Conservation (phyloP, 1,284 basidiomycete genomes). For the Puccinia polysora region DNA sequence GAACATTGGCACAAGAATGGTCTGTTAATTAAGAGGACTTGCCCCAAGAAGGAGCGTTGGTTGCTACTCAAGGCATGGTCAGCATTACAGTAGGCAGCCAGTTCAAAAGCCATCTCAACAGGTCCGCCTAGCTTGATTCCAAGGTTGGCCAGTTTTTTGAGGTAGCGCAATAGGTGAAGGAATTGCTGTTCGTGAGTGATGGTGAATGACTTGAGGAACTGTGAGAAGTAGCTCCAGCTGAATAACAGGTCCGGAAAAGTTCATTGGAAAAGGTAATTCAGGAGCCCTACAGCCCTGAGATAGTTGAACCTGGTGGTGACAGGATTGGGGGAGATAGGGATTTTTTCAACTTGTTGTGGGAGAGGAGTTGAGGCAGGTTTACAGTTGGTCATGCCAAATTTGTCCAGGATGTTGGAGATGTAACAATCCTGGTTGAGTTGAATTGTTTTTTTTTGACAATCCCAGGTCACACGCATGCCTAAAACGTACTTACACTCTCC, state of each 20-base stretch:
- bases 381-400: constrained; percentile 1
- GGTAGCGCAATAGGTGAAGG: neutral
- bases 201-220: neutral
- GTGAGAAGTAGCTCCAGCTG: neutral
- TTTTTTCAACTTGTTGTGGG: neutral
- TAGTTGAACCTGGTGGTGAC: too few species aligned
- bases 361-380: neutral
- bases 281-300: neutral
- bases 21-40: neutral
- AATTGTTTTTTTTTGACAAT: neutral
- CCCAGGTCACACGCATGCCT: constrained; percentile 4
- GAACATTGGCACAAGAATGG: neutral
- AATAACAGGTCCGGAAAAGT: constrained; percentile 1
- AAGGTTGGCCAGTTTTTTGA: neutral
- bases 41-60: neutral
- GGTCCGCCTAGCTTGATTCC: neutral
- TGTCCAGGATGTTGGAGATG: neutral
- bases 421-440: constrained; percentile 13
- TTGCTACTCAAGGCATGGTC: neutral
- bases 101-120: neutral
- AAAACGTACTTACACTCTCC: neutral
- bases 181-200: neutral
- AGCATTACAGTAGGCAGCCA: neutral
- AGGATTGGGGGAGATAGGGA: too few species aligned
- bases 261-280: constrained; percentile 12